Evolutionary conservation across 179 eudicot species (phyloP).

Genomic region (Gypsophila paniculata): DNA sequence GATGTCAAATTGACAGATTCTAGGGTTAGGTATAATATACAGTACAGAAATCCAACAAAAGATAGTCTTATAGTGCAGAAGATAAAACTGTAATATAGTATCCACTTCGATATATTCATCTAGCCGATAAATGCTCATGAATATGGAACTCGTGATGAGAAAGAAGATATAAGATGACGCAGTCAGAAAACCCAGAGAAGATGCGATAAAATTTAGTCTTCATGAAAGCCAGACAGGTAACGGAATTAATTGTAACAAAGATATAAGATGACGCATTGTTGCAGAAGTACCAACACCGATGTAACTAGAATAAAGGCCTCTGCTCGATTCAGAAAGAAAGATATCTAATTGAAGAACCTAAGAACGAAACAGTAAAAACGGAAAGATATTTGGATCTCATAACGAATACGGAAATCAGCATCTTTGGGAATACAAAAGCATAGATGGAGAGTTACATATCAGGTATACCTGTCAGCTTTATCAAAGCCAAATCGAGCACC

Average conservation of each 20-base stretch:
- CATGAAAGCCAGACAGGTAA: too few species aligned
- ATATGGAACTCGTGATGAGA: too few species aligned
- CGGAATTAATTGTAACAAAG: too few species aligned
- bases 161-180: too few species aligned
- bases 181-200: too few species aligned
- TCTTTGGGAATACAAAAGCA: background rate
- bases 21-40: background rate
- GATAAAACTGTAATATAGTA: too few species aligned
- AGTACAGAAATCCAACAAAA: background rate
- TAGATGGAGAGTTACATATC: background rate
- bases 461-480: constrained; percentile 40
- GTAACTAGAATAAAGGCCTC: too few species aligned
- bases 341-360: background rate
- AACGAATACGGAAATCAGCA: background rate
- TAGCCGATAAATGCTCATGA: too few species aligned
- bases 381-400: background rate
- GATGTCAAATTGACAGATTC: background rate
- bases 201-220: too few species aligned
- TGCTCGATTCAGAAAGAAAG: too few species aligned
- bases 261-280: background rate
- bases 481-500: constrained; percentile 55
- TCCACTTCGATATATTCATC: too few species aligned
- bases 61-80: background rate
- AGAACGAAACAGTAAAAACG: background rate
- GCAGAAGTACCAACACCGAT: background rate